Base-by-base conservation (phyloP, 2,329 filamentous ascomycete species). In the Thermothelomyces thermophilus region DNA sequence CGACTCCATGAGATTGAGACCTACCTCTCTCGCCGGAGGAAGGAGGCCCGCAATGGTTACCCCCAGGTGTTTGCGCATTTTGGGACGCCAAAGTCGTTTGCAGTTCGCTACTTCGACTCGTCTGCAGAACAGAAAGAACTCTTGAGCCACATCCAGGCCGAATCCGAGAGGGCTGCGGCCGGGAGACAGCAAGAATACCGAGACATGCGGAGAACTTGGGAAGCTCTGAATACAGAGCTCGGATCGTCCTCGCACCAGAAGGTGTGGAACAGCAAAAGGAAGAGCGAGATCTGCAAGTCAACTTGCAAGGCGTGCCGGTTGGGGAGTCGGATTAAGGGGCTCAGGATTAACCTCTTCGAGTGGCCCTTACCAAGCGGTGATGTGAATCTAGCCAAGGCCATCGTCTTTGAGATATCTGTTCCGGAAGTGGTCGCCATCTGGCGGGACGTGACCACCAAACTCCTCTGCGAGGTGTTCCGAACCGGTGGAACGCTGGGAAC, bases 381-480 rank as follows among this genome's bases (percentile, higher is more conserved):
- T 11, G 2, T 2, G 2, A 41, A 6, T 9, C 7, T 46, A 2
- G 26, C 48, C 9, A 43, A 53, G 33, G 50, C 50, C 3, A 35
- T 51, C 3, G 46, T 49, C 3, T 53, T 55, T 20, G 53, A 55
- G 45, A 51, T 55, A 10, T n/a, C 19, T 24, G 41, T 53, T 17
- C 50, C 53, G 6, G 11, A 16, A n/a, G n/a, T 44, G 1, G 50
- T 55, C 11, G n/a, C 1, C 1, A 9, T 41, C 14, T 55, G 53
- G 53, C 47, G 53, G 9, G 30, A 55, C 22, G 13, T 46, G 10
- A 55, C 50, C 1, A 40, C 37, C 1, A 6, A 30, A 2, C 39
- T 55, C 2, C 41, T 55, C 14, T 37, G 33, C n/a, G 10, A 33
- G 14, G 19, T 51, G 1, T 46, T 55, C 16, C 13, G 14, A 6